Conservation (phyloP, 2,329 filamentous ascomycete genomes). For the Stagonosporopsis chrysanthemi region DNA sequence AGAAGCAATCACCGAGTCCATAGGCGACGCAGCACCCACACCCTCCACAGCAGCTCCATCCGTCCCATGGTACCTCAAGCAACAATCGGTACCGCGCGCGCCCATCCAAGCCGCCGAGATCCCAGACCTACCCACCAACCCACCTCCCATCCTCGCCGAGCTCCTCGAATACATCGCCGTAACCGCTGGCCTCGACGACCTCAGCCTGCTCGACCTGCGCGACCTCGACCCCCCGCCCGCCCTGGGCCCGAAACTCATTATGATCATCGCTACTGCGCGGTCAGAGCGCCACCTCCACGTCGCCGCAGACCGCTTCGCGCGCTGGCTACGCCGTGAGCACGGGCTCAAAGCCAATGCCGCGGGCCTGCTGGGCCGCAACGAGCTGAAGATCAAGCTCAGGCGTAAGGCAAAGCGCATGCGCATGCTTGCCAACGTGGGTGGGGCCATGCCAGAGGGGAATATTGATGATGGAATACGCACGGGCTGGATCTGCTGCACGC, state of each 20-base stretch:
- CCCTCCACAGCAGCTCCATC: constrained; percentile 22
- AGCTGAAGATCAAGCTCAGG: constrained; percentile 85
- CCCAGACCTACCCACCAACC: constrained; percentile 69
- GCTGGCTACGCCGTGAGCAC: constrained; percentile 79
- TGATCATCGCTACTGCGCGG: constrained; percentile 90
- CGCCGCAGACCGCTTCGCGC: constrained; percentile 84
- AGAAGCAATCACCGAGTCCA: constrained; percentile 7
- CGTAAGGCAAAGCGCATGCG: constrained; percentile 83
- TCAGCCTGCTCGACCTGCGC: constrained; percentile 83
- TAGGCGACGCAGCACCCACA: constrained; percentile 8
- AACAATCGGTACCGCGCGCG: constrained; percentile 52
- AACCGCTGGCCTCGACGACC: constrained; percentile 84
- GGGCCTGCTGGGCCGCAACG: constrained; percentile 86
- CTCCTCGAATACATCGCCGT: constrained; percentile 81
- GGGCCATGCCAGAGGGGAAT: constrained; percentile 59
- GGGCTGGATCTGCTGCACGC: constrained; percentile 95
- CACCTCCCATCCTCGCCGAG: constrained; percentile 74
- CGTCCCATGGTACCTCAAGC: constrained; percentile 81
- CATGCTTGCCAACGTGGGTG: constrained; percentile 75
- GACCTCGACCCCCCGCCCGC: constrained; percentile 84
- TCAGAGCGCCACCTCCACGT: constrained; percentile 94
- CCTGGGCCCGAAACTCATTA: constrained; percentile 85
- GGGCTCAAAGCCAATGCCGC: constrained; percentile 81
- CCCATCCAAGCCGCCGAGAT: constrained; percentile 62
- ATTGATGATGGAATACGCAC: constrained; percentile 88